Percentiles rank a stretch among this genome's conserved stretches.
phyloP scores from a whole-genome alignment of 2,329 filamentous ascomycete genomes.

The Proliferodiscus dingleyae region DNA sequence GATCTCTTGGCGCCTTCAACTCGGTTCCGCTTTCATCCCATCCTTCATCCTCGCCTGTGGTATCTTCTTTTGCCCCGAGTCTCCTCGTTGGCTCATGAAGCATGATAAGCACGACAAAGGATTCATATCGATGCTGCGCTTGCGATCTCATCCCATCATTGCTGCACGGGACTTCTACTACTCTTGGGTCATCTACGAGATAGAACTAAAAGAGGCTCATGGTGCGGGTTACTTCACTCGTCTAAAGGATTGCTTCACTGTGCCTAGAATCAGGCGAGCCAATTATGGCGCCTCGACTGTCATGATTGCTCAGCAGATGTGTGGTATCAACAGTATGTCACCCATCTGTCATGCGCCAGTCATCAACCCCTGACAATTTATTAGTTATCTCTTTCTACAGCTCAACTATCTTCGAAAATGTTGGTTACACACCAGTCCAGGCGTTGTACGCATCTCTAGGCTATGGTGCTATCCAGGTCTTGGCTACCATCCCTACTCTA shows the following conservation, averaged over 20 bases:
- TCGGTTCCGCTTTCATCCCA: slow-evolving; percentile 60
- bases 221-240: slow-evolving; percentile 37
- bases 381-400: slow-evolving; percentile 58
- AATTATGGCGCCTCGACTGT: slow-evolving; percentile 54
- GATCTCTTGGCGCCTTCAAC: slow-evolving; percentile 58
- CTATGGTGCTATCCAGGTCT: slow-evolving; percentile 60
- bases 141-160: slow-evolving; percentile 55
- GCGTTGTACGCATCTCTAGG: slow-evolving; percentile 58
- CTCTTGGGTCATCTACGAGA: slow-evolving; percentile 58
- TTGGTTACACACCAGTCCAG: slow-evolving; percentile 44
- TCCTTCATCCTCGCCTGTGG: slow-evolving; percentile 52
- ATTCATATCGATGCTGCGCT: slow-evolving; percentile 57
- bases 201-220: slow-evolving; percentile 48
- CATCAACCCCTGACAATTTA: not conserved
- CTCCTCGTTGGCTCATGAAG: slow-evolving; percentile 58
- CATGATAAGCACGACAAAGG: slow-evolving; percentile 37
- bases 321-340: slow-evolving; percentile 51
- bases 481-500: slow-evolving; percentile 58
- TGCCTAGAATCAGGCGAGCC: slow-evolving; percentile 44
- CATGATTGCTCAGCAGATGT: slow-evolving; percentile 51
- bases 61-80: slow-evolving; percentile 64
- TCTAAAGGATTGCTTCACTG: slow-evolving; percentile 40
- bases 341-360: slow-evolving; percentile 41
- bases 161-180: slow-evolving; percentile 58
- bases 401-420: slow-evolving; percentile 55